These are phyloP conservation scores for Leccinum ponderosum DNA, from an alignment of 1,284 basidiomycete species.

Conservation along the genomic window DNA sequence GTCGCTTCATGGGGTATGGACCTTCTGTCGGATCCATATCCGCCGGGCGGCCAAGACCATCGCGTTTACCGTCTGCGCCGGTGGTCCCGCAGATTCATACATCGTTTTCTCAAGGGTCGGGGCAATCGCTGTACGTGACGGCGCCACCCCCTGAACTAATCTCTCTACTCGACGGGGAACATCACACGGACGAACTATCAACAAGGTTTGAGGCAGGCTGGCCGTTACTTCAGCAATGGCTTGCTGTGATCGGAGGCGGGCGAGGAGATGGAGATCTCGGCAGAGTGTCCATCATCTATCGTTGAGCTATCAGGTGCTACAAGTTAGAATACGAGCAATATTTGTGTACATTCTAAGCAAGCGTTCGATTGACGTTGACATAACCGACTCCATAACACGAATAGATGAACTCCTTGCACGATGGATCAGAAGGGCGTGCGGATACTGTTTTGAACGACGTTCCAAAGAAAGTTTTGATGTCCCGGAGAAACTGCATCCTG, in stretches of 20 bases:
- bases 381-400: slow-evolving; percentile 82
- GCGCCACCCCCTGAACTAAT: slow-evolving; percentile 56
- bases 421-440: slow-evolving; percentile 48
- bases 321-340: background rate
- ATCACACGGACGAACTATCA: slow-evolving; percentile 90
- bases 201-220: slow-evolving; percentile 82
- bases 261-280: slow-evolving; percentile 49
- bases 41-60: slow-evolving; percentile 46
- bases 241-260: slow-evolving; percentile 64
- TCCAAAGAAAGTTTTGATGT: slow-evolving; percentile 82
- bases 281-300: slow-evolving; percentile 52
- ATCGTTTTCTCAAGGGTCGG: slow-evolving; percentile 27
- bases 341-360: slow-evolving; percentile 46
- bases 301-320: slow-evolving; percentile 16
- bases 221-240: slow-evolving; percentile 78
- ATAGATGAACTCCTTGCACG: slow-evolving; percentile 60
- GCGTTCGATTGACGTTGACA: slow-evolving; percentile 71
- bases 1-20: slow-evolving; percentile 23
- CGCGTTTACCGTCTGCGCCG: slow-evolving; percentile 46
- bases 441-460: slow-evolving; percentile 59
- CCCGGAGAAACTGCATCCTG: slow-evolving; percentile 89
- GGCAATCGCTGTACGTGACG: slow-evolving; percentile 13
- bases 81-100: slow-evolving; percentile 34
- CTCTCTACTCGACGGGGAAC: slow-evolving; percentile 78
- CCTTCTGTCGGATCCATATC: slow-evolving; percentile 25